Conservation (phyloP, 768 basidiomycete species). For the Pulveroboletus sp. region DNA sequence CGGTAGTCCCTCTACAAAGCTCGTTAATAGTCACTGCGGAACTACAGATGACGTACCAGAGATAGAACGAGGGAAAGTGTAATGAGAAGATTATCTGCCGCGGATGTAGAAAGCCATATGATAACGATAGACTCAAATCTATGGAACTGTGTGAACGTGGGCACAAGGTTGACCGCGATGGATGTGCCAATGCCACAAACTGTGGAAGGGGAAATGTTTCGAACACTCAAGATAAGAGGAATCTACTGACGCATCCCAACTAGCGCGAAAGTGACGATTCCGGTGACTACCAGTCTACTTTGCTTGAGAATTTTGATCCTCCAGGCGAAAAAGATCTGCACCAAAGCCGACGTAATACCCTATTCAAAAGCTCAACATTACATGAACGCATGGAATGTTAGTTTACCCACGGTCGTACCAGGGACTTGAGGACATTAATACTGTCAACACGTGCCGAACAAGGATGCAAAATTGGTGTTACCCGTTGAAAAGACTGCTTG, state of each 20-base stretch:
- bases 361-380: conserved; percentile 3
- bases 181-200: conserved; percentile 30
- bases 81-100: conserved; percentile 45
- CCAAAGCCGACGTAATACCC: conserved; percentile 25
- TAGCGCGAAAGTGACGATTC: conserved; percentile 13
- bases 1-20: conserved; percentile 29
- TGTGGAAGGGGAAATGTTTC: conserved; percentile 9
- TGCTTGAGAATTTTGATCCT: conserved; percentile 20
- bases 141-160: conserved; percentile 25
- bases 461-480: conserved; percentile 3
- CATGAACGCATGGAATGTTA: not conserved
- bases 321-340: conserved; percentile 29
- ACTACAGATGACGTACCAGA: conserved; percentile 32
- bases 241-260: conserved; percentile 16
- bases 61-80: conserved; percentile 38
- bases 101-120: conserved; percentile 43
- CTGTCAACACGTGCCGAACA: not conserved
- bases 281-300: conserved; percentile 5
- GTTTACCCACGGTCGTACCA: conserved; percentile 21
- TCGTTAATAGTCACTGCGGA: not conserved
- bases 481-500: conserved; percentile 27
- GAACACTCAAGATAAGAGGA: not conserved
- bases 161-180: conserved; percentile 26
- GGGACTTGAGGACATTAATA: conserved; percentile 9
- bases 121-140: conserved; percentile 30